These are phyloP conservation scores for Kwoniella shandongensis DNA, from an alignment of 768 basidiomycete genomes.

Conservation along the genomic window DNA sequence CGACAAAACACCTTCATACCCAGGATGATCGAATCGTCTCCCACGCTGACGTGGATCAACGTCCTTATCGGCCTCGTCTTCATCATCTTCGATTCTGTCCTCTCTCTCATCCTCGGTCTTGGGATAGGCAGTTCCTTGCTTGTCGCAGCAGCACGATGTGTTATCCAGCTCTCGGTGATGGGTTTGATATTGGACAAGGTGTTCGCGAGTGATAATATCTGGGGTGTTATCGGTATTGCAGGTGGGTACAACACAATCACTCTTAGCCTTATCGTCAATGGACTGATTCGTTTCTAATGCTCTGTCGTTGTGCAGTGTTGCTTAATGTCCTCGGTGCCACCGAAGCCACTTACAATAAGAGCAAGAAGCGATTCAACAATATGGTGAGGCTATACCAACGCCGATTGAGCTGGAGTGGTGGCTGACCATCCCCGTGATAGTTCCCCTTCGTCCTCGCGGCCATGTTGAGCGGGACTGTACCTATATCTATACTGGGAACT, in stretches of 20 bases:
- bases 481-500: constrained; percentile 73
- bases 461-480: constrained; percentile 74
- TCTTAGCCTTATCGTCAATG: background rate
- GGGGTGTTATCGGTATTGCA: constrained; percentile 71
- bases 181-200: constrained; percentile 69
- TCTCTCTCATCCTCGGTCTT: constrained; percentile 67
- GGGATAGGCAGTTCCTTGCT: constrained; percentile 69
- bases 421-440: constrained; percentile 50
- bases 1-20: no score
- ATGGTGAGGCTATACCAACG: constrained; percentile 60
- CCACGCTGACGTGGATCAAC: constrained; percentile 65
- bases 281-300: background rate
- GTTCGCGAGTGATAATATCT: constrained; percentile 72
- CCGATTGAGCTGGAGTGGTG: background rate
- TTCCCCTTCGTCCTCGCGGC: constrained; percentile 67
- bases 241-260: constrained; percentile 62
- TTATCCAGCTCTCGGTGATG: constrained; percentile 74
- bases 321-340: constrained; percentile 74
- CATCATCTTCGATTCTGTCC: constrained; percentile 67
- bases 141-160: constrained; percentile 70
- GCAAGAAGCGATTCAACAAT: constrained; percentile 66
- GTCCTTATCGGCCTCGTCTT: constrained; percentile 74
- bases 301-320: constrained; percentile 57
- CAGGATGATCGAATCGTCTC: constrained; percentile 8
- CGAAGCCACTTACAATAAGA: constrained; percentile 78